A percentile compares a stretch with the other conserved stretches of the same genome.
These are phyloP conservation scores for Zelopaecilomyces penicillatus DNA, from an alignment of 2,329 filamentous ascomycete species.

Conservation along the genomic window DNA sequence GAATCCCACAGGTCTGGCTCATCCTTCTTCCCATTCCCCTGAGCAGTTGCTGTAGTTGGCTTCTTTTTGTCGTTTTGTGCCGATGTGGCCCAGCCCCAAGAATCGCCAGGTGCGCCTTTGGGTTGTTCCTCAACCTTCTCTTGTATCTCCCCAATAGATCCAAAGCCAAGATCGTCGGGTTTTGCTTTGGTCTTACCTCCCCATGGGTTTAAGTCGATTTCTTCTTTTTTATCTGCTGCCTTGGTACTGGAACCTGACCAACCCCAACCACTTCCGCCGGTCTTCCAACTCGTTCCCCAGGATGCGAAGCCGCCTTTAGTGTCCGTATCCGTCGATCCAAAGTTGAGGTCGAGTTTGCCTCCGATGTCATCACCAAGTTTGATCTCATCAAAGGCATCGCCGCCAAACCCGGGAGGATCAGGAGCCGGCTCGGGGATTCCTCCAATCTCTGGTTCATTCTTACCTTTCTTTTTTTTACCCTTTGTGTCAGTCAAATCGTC, in stretches of 20 bases:
- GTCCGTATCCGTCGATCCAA: constrained; percentile 39
- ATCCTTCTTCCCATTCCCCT: constrained; percentile 20
- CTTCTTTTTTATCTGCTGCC: constrained; percentile 31
- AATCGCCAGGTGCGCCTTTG: constrained; percentile 15
- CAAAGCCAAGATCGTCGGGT: constrained; percentile 27
- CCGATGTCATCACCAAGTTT: constrained; percentile 51
- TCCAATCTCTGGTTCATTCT: constrained; percentile 20
- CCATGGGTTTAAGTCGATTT: constrained; percentile 42
- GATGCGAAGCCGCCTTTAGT: constrained; percentile 41
- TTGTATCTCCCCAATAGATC: constrained; percentile 26
- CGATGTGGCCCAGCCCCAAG: constrained; percentile 28
- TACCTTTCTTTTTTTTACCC: constrained; percentile 34
- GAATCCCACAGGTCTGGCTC: constrained; percentile 26
- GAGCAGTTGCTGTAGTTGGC: constrained; percentile 15
- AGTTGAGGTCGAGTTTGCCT: constrained; percentile 49
- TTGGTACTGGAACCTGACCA: constrained; percentile 17
- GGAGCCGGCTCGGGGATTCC: constrained; percentile 2
- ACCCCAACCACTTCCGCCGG: constrained; percentile 19
- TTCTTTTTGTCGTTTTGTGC: constrained; percentile 33
- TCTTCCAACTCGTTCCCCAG: constrained; percentile 54
- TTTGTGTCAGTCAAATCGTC: constrained; percentile 19
- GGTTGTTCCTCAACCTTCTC: constrained; percentile 18
- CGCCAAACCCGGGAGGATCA: constrained; percentile 33
- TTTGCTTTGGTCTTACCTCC: too few species aligned
- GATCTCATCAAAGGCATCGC: constrained; percentile 56